These are phyloP conservation scores for Pseudisothecium myosuroides DNA, from an alignment of 225 moss, liverwort and hornwort species.

Conservation along the genomic window DNA sequence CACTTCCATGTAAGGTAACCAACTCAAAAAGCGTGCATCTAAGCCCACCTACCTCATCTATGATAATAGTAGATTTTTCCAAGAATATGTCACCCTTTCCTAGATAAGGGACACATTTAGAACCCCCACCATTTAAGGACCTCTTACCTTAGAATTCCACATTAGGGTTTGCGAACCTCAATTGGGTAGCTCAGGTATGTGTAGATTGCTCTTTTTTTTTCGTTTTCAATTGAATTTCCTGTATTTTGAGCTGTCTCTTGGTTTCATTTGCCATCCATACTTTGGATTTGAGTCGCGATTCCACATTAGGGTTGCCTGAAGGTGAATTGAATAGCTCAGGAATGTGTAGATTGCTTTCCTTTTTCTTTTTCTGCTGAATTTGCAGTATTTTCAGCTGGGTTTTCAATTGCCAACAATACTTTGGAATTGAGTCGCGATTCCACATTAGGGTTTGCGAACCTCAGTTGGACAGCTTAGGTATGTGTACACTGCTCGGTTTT, in stretches of 20 bases:
- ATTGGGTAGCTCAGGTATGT: not conserved
- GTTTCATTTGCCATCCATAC: not conserved
- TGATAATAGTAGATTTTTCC: no score
- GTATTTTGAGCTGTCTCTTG: not conserved
- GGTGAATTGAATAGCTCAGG: not conserved
- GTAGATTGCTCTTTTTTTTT: not conserved
- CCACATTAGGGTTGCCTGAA: not conserved
- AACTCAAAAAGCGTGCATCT: no score
- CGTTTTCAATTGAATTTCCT: not conserved
- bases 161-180: not conserved
- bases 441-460: not conserved
- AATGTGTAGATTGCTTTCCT: not conserved
- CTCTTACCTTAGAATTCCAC: not conserved
- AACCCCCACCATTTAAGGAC: no score
- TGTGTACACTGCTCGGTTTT: not conserved
- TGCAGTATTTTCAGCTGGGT: not conserved
- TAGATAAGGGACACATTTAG: no score
- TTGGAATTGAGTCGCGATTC: not conserved
- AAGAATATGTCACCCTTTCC: no score
- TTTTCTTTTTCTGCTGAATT: not conserved
- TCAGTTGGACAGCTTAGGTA: not conserved
- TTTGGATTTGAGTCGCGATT: not conserved
- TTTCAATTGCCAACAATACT: not conserved
- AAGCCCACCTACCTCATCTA: no score
- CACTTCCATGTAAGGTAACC: not conserved